Evolutionary conservation across 1,284 basidiomycete genomes (phyloP).

Genomic region (Sutorius eximius): DNA sequence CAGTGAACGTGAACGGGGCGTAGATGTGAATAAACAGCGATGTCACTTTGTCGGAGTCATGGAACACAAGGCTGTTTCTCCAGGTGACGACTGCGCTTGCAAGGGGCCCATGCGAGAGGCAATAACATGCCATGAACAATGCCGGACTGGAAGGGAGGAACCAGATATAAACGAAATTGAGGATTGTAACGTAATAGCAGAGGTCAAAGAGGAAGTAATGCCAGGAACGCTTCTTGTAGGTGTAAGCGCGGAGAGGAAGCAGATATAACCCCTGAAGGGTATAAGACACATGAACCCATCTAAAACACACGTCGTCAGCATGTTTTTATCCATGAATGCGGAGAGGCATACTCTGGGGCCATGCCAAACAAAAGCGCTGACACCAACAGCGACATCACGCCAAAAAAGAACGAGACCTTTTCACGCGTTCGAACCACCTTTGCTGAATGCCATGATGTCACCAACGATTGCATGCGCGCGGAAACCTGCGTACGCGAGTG

Average conservation of each 20-base stretch:
- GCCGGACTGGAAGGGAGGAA: conserved; percentile 69
- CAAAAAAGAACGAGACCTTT: conserved; percentile 88
- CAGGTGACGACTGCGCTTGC: conserved; percentile 95
- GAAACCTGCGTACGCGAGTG: conserved; percentile 55
- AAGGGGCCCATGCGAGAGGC: conserved; percentile 83
- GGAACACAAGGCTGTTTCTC: conserved; percentile 96
- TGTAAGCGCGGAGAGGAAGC: conserved; percentile 77
- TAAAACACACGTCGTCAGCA: conserved; percentile 30
- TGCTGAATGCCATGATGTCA: conserved; percentile 83
- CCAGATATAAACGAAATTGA: conserved; percentile 90
- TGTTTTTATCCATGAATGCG: not conserved
- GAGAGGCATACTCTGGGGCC: conserved; percentile 65
- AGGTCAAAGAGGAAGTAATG: conserved; percentile 95
- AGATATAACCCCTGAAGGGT: conserved; percentile 75
- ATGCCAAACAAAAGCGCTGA: conserved; percentile 83
- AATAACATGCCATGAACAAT: conserved; percentile 86
- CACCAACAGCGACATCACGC: conserved; percentile 84
- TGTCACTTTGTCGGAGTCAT: conserved; percentile 91
- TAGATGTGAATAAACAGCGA: conserved; percentile 91
- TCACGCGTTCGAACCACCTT: conserved; percentile 91
- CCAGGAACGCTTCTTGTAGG: conserved; percentile 85
- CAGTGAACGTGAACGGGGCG: conserved; percentile 81
- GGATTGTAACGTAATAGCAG: conserved; percentile 87
- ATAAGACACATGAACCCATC: conserved; percentile 79
- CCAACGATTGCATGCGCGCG: conserved; percentile 67